Conservation (phyloP, 1,284 basidiomycete genomes). For the Ganoderma lucidum region DNA sequence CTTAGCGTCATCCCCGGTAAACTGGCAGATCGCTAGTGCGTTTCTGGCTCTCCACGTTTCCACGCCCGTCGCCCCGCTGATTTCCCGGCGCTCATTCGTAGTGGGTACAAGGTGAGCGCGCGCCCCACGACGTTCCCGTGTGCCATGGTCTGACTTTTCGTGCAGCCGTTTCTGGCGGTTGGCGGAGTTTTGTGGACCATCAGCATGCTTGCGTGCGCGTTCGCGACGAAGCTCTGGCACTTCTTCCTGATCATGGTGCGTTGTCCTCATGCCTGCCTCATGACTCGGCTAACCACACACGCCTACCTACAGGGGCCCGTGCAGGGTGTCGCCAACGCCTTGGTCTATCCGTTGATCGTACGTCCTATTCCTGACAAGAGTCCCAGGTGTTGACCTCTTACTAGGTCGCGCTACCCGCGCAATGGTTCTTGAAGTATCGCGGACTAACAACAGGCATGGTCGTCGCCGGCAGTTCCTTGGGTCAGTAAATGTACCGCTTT, state of each 20-base stretch:
- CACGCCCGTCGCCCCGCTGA: slow-evolving; percentile 1
- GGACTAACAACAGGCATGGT: slow-evolving; percentile 33
- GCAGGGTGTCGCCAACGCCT: slow-evolving; percentile 29
- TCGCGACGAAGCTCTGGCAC: slow-evolving; percentile 35
- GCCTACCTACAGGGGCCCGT: slow-evolving; percentile 23
- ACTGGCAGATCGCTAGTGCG: slow-evolving; percentile 35
- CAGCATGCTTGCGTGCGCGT: slow-evolving; percentile 30
- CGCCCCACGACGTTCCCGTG: neutral
- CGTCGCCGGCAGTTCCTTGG: slow-evolving; percentile 32
- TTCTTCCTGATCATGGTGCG: slow-evolving; percentile 33
- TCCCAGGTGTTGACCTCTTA: neutral
- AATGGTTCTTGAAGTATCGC: slow-evolving; percentile 35
- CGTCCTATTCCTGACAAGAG: neutral
- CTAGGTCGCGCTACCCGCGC: slow-evolving; percentile 32
- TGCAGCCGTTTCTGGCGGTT: slow-evolving; percentile 30
- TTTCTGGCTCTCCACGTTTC: slow-evolving; percentile 5
- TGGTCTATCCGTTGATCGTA: slow-evolving; percentile 32
- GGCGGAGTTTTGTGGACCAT: slow-evolving; percentile 31
- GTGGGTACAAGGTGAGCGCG: slow-evolving; percentile 31
- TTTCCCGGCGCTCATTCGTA: slow-evolving; percentile 12
- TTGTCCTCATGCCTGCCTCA: neutral
- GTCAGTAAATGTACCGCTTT: slow-evolving; percentile 5
- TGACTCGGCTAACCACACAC: neutral
- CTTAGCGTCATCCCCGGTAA: slow-evolving; percentile 33
- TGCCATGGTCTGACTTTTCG: slow-evolving; percentile 11